phyloP scores from a whole-genome alignment of 306 rosid species.

The Phaseolus lunatus region DNA sequence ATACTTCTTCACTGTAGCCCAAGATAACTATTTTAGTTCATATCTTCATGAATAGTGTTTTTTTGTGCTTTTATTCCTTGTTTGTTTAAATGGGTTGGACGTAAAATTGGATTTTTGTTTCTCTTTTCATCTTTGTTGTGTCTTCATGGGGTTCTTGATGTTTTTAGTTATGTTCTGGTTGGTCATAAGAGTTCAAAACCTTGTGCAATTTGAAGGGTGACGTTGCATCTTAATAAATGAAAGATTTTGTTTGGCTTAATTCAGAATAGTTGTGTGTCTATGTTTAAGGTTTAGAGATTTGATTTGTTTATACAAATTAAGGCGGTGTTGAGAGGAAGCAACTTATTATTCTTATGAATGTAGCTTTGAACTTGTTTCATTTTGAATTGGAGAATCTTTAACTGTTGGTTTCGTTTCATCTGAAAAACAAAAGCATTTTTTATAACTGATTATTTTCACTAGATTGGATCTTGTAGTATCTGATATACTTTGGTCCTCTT shows the following conservation, averaged over 20 bases:
- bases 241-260: background rate
- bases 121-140: background rate
- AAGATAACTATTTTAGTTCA: background rate
- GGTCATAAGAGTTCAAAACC: background rate
- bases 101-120: conserved; percentile 39
- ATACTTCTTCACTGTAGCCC: background rate
- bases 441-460: background rate
- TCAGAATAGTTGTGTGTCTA: conserved; percentile 18
- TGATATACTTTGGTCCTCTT: conserved; percentile 19
- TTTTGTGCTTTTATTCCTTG: background rate
- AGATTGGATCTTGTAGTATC: conserved; percentile 10
- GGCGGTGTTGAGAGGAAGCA: conserved; percentile 8
- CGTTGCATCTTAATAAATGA: background rate
- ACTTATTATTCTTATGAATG: background rate
- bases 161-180: conserved; percentile 23
- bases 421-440: background rate
- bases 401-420: background rate
- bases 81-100: conserved; percentile 34
- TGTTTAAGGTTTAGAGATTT: conserved; percentile 15
- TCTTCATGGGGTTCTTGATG: conserved; percentile 19
- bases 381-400: conserved; percentile 36
- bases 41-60: conserved; percentile 15
- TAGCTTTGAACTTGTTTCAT: conserved; percentile 22
- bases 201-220: conserved; percentile 4
- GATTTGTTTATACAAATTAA: conserved; percentile 11